These are phyloP conservation scores for Blepharisma undulans DNA, from an alignment of 169 alveolate species.

Conservation along the genomic window DNA sequence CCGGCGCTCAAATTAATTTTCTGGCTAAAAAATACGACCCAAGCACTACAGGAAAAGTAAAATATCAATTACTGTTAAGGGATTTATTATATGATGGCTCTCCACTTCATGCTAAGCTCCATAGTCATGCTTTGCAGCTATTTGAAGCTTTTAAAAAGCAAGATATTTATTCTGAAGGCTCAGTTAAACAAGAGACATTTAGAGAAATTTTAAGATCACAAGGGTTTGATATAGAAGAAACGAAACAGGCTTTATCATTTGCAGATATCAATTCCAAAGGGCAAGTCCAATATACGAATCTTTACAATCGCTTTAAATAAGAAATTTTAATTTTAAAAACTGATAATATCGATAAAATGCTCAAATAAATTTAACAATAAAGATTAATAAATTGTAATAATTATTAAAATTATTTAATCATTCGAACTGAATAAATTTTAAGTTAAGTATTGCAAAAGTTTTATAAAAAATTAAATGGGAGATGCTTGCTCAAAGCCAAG, in stretches of 20 bases:
- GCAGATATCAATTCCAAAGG: background rate
- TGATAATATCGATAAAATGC: no score
- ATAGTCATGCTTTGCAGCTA: background rate
- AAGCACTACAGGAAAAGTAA: background rate
- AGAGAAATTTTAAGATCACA: background rate
- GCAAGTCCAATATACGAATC: background rate
- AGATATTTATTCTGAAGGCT: background rate
- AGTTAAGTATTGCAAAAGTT: no score
- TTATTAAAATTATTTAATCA: no score
- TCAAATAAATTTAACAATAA: no score
- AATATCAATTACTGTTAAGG: background rate
- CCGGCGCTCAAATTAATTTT: background rate
- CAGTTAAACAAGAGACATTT: background rate
- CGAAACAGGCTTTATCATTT: background rate
- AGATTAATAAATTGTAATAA: no score
- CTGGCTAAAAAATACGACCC: background rate
- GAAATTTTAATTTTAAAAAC: background rate
- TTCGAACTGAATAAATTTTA: no score
- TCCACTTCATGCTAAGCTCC: background rate
- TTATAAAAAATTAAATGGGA: background rate
- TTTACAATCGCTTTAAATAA: background rate
- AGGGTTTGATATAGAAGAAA: background rate
- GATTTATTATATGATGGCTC: background rate
- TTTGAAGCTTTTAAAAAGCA: background rate
- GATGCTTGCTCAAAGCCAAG: background rate